phyloP scores from a whole-genome alignment of 495 filamentous ascomycete species.

The Penicillium tannophilum region DNA sequence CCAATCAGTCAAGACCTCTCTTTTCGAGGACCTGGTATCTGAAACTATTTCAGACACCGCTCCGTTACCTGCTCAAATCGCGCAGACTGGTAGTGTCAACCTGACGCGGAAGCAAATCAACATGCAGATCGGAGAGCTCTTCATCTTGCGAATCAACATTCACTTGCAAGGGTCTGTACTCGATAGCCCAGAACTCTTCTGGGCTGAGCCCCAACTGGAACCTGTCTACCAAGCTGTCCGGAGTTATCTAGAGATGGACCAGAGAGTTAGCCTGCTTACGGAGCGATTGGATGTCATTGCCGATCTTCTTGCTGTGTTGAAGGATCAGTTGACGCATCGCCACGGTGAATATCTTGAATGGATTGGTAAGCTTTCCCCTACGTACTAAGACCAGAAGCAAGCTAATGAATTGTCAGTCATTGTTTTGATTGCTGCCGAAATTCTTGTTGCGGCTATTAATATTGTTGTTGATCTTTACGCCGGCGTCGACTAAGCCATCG shows the following conservation, averaged over 20 bases:
- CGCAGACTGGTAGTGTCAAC: constrained; percentile 84
- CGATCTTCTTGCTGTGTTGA: constrained; percentile 89
- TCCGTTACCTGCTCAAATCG: constrained; percentile 86
- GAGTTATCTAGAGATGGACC: constrained; percentile 97
- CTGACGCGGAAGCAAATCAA: constrained; percentile 86
- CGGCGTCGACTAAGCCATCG: constrained; percentile 61
- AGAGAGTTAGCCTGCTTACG: constrained; percentile 85
- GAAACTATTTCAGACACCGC: constrained; percentile 89
- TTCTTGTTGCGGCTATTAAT: constrained; percentile 91
- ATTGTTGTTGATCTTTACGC: constrained; percentile 95
- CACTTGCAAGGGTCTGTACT: constrained; percentile 96
- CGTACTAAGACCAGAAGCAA: background rate
- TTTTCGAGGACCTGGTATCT: constrained; percentile 95
- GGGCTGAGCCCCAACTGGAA: constrained; percentile 95
- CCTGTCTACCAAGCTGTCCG: constrained; percentile 93
- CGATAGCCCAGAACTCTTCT: constrained; percentile 97
- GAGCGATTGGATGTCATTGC: constrained; percentile 92
- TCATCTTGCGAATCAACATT: constrained; percentile 95
- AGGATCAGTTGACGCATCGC: constrained; percentile 94
- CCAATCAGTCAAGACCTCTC: constrained; percentile 93
- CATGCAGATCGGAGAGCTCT: constrained; percentile 97
- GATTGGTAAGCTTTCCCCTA: constrained; percentile 68
- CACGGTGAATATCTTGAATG: constrained; percentile 95
- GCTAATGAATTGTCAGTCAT: constrained; percentile 64
- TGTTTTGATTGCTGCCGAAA: constrained; percentile 92